phyloP scores from a whole-genome alignment of 495 filamentous ascomycete genomes.

The Sphaerosporella brunnea region DNA sequence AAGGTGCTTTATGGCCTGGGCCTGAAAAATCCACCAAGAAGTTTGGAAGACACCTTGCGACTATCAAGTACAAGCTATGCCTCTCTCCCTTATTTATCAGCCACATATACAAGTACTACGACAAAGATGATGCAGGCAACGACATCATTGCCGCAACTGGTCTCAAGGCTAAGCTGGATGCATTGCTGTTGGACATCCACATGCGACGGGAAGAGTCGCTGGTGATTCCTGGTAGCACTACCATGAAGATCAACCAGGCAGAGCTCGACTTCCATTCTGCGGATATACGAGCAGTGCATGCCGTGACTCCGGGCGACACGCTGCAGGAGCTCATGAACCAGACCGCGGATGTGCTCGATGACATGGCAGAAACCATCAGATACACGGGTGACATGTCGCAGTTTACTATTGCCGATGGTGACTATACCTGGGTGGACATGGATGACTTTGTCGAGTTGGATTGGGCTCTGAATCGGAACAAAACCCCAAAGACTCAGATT shows the following conservation, averaged over 20 bases:
- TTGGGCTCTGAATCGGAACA: constrained; percentile 81
- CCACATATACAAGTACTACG: constrained; percentile 97
- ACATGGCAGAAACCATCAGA: constrained; percentile 22
- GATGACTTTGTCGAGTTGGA: constrained; percentile 97
- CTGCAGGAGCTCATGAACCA: constrained; percentile 55
- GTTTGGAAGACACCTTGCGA: constrained; percentile 87
- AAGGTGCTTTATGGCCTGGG: constrained; percentile 78
- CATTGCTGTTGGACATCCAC: constrained; percentile 89
- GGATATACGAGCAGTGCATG: constrained; percentile 85
- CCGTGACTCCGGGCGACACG: constrained; percentile 64
- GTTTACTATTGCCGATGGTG: constrained; percentile 87
- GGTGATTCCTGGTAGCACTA: constrained; percentile 31
- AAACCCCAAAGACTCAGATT: constrained; percentile 83
- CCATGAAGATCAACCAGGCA: constrained; percentile 86
- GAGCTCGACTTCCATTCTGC: constrained; percentile 83
- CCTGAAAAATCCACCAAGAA: constrained; percentile 94
- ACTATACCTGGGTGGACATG: constrained; percentile 94
- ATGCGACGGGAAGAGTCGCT: constrained; percentile 64
- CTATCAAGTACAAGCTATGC: constrained; percentile 90
- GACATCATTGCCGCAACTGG: constrained; percentile 77
- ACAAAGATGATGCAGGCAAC: constrained; percentile 67
- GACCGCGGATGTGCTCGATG: constrained; percentile 30
- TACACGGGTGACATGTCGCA: constrained; percentile 58
- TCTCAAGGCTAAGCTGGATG: constrained; percentile 81
- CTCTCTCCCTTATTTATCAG: constrained; percentile 85